Percentiles rank a stretch among this genome's conserved stretches.
phyloP scores from a whole-genome alignment of 352 stramenopile genomes.

The Globisporangium mamillatum region DNA sequence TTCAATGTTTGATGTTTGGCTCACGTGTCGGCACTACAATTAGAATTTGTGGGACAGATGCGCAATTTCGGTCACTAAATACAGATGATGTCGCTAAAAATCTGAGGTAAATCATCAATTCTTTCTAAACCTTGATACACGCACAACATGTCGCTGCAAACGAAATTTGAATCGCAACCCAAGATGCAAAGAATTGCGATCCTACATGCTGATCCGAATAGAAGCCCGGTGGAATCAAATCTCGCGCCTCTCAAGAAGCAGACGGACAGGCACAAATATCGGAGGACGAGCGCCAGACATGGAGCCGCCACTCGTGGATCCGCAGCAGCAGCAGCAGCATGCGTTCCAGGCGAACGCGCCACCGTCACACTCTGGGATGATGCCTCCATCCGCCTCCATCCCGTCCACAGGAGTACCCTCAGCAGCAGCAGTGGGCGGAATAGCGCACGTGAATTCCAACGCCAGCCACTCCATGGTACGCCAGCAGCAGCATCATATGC shows the following conservation, averaged over 20 bases:
- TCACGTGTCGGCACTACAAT: background rate
- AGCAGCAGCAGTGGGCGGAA: background rate
- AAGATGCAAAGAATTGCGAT: background rate
- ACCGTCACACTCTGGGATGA: background rate
- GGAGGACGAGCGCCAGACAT: background rate
- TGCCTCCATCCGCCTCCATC: background rate
- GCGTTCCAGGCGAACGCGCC: constrained; percentile 4
- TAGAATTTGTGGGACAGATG: background rate
- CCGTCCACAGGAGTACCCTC: background rate
- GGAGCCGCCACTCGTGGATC: constrained; percentile 11
- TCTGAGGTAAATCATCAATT: no score
- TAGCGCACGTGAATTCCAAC: background rate
- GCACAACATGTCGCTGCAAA: background rate
- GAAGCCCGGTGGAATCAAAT: constrained; percentile 4
- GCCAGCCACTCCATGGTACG: constrained; percentile 11
- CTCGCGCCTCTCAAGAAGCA: background rate
- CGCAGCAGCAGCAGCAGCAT: constrained; percentile 16
- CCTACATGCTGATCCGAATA: background rate
- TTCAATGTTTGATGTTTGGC: background rate
- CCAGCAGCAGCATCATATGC: constrained; percentile 18
- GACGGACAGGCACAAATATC: background rate
- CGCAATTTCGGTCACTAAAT: no score
- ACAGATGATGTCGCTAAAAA: no score
- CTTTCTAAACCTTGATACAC: no score
- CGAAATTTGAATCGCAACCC: background rate